These are phyloP conservation scores for Cryptococcus jaspeensis DNA, from an alignment of 1,284 basidiomycete species.

Conservation along the genomic window DNA sequence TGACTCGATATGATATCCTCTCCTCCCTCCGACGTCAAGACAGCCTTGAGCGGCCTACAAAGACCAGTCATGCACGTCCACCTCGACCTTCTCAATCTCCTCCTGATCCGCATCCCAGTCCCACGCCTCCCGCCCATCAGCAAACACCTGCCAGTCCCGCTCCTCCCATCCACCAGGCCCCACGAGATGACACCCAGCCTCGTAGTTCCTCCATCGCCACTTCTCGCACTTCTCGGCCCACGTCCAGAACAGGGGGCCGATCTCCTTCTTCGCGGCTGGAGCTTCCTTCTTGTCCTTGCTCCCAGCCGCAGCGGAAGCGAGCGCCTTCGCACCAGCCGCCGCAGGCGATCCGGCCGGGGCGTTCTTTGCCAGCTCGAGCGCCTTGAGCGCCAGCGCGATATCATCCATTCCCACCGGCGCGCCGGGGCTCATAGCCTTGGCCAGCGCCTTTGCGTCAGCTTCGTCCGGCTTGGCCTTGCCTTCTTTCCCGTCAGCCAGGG, in stretches of 20 bases:
- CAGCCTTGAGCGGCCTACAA: slow-evolving; percentile 8
- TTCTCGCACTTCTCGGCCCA: slow-evolving; percentile 33
- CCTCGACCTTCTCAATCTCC: slow-evolving; percentile 24
- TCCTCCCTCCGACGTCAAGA: neutral
- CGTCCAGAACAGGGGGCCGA: slow-evolving; percentile 26
- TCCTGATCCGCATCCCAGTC: slow-evolving; percentile 29
- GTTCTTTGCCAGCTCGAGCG: slow-evolving; percentile 3
- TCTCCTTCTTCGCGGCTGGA: neutral
- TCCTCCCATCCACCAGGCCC: slow-evolving; percentile 38
- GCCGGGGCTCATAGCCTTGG: neutral
- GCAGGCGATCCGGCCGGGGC: neutral
- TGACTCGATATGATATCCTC: neutral
- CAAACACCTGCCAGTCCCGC: slow-evolving; percentile 42
- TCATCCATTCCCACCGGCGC: slow-evolving; percentile 3
- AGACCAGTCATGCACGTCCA: slow-evolving; percentile 39
- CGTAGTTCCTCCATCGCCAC: slow-evolving; percentile 40
- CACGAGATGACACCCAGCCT: slow-evolving; percentile 25
- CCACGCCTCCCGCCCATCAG: slow-evolving; percentile 32
- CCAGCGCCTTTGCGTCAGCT: neutral
- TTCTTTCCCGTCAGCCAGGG: neutral
- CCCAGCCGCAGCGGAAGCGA: neutral
- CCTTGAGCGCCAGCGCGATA: slow-evolving; percentile 11
- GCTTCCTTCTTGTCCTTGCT: neutral
- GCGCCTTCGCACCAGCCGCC: neutral
- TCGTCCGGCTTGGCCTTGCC: neutral